Conservation (phyloP, 768 basidiomycete genomes). For the Boletellus sp. region DNA sequence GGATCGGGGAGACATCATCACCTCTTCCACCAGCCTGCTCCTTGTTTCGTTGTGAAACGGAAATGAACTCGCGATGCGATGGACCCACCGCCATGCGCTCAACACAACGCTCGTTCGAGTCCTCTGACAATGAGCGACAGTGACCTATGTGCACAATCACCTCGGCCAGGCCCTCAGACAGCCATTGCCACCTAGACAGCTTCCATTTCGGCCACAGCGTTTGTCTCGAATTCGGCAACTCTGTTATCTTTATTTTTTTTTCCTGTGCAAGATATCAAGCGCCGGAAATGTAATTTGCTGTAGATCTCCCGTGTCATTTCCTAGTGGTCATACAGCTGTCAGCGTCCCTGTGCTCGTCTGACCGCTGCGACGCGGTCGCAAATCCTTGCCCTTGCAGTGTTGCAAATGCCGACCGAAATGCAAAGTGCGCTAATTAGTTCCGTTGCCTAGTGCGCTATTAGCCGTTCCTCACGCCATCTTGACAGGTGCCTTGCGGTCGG, state of each 20-base stretch:
- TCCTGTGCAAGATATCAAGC: constrained; percentile 20
- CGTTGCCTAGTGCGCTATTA: constrained; percentile 26
- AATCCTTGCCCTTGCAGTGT: constrained; percentile 23
- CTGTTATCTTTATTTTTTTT: constrained; percentile 5
- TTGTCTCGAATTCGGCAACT: constrained; percentile 18
- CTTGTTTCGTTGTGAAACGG: constrained; percentile 28
- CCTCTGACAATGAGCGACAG: constrained; percentile 24
- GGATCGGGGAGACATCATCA: constrained; percentile 27
- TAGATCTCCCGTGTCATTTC: constrained; percentile 24
- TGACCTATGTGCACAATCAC: constrained; percentile 18
- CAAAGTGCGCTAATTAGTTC: constrained; percentile 34
- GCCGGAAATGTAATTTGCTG: constrained; percentile 25
- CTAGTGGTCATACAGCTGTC: constrained; percentile 27
- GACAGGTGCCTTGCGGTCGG: constrained; percentile 33
- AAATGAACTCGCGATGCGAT: constrained; percentile 30
- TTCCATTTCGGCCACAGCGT: constrained; percentile 19
- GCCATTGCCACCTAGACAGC: constrained; percentile 10
- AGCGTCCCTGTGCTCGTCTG: constrained; percentile 12
- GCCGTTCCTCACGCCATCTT: constrained; percentile 27
- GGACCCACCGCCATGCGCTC: constrained; percentile 17
- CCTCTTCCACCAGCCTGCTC: constrained; percentile 22
- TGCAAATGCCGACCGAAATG: constrained; percentile 30
- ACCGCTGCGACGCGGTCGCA: constrained; percentile 30
- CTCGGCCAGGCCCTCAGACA: constrained; percentile 25
- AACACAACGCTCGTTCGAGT: constrained; percentile 17